A percentile compares a stretch with the other conserved stretches of the same genome.
Conservation (phyloP, 139 green algal species). For the Micractinium sp. region DNA sequence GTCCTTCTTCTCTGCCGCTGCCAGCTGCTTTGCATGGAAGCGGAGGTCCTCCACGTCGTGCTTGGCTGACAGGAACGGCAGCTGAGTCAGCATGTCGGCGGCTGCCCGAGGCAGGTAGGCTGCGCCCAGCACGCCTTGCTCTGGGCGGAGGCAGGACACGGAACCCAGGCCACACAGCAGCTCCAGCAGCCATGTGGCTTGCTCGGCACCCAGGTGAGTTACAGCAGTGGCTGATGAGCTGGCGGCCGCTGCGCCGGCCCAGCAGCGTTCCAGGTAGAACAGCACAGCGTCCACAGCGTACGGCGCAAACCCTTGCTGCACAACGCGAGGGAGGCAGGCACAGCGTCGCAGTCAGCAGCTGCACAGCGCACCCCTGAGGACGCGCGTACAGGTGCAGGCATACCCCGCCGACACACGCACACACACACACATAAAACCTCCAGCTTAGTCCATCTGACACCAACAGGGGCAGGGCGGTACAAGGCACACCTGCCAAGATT, state of each 20-base stretch:
- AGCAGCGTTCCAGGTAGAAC: conserved; percentile 34
- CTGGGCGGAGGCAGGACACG: background rate
- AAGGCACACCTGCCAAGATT: no score
- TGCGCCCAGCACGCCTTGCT: background rate
- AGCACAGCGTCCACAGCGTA: conserved; percentile 1
- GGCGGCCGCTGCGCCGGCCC: background rate
- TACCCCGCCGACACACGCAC: no score
- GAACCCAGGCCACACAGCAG: conserved; percentile 13
- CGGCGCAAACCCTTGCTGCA: background rate
- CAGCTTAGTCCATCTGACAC: no score
- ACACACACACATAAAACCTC: no score
- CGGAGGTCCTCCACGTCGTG: background rate
- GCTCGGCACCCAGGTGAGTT: background rate
- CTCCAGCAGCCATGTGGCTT: conserved; percentile 24
- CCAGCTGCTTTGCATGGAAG: background rate
- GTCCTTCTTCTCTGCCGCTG: background rate
- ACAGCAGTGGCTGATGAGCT: background rate
- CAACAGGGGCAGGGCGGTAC: background rate
- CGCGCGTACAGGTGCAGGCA: background rate
- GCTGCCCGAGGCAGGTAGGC: background rate
- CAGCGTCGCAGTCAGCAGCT: background rate
- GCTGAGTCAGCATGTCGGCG: background rate
- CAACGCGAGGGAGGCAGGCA: background rate
- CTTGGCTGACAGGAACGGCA: conserved; percentile 17
- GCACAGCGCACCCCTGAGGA: background rate